These are phyloP conservation scores for Centaurea solstitialis DNA, from an alignment of 129 eudicot species.

Conservation along the genomic window DNA sequence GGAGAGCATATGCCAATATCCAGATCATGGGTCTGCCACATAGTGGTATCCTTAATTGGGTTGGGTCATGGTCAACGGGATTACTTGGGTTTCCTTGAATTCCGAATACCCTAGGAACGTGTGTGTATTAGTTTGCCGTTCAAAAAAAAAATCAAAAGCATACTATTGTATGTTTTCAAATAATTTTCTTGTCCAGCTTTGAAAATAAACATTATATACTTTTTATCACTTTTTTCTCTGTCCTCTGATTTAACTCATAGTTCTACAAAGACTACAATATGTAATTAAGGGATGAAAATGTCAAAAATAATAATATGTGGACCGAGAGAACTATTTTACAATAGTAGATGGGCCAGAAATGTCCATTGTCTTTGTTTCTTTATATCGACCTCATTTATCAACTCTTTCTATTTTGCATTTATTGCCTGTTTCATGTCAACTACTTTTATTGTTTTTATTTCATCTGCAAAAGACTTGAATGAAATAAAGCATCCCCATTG, in stretches of 20 bases:
- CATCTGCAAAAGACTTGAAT: background rate
- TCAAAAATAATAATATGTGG: background rate
- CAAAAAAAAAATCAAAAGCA: no score
- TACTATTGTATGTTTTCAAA: background rate
- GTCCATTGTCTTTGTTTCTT: background rate
- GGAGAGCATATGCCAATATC: no score
- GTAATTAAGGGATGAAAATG: background rate
- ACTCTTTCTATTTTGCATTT: background rate
- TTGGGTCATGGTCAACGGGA: no score
- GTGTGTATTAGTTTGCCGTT: no score
- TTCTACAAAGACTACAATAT: background rate
- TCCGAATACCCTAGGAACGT: no score
- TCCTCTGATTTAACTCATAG: background rate
- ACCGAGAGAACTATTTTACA: background rate
- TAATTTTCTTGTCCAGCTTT: background rate
- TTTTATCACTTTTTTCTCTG: background rate
- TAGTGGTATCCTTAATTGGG: no score
- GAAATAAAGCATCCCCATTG: background rate
- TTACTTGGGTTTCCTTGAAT: no score
- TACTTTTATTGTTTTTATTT: background rate
- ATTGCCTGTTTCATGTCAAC: background rate
- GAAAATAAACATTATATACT: background rate
- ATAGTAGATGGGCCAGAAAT: background rate
- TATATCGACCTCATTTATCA: background rate
- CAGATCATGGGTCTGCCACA: no score